Conservation (phyloP, 164 flowering plant species). For the Dillenia suffruticosa region DNA sequence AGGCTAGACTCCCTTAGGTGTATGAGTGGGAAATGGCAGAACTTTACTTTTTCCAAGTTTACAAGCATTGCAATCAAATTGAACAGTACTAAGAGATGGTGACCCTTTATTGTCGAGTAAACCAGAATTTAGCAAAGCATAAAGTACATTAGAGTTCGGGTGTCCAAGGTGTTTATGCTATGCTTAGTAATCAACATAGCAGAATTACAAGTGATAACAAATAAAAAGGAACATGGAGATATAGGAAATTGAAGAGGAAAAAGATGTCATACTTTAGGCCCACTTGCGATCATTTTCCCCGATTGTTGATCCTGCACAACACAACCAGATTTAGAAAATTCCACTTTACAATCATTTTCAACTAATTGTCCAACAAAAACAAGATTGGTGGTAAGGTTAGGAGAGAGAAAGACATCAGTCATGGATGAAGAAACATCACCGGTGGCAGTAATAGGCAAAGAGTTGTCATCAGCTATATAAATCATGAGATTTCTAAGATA, state of each 20-base stretch:
- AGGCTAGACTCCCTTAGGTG: neutral
- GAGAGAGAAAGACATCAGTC: neutral
- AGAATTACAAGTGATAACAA: neutral
- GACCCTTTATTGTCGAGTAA: neutral
- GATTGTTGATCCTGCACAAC: neutral
- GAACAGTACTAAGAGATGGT: neutral
- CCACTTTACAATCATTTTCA: conserved; percentile 2
- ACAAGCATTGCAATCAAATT: conserved; percentile 5
- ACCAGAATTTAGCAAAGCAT: neutral
- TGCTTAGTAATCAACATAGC: neutral
- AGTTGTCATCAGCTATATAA: conserved; percentile 1
- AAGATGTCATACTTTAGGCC: neutral
- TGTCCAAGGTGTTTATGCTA: neutral
- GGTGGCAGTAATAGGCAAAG: neutral
- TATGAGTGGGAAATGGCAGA: conserved; percentile 2
- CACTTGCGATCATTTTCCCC: conserved; percentile 3
- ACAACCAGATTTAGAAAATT: conserved; percentile 3
- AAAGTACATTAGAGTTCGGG: neutral
- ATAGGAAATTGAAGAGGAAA: neutral
- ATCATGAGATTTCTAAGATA: neutral
- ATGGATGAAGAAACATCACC: neutral
- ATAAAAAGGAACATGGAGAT: neutral
- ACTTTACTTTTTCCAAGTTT: conserved; percentile 6
- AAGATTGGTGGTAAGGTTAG: neutral
- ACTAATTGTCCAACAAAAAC: neutral